Evolutionary conservation across 2,329 filamentous ascomycete genomes (phyloP).

Genomic region (Penicillium sp.): DNA sequence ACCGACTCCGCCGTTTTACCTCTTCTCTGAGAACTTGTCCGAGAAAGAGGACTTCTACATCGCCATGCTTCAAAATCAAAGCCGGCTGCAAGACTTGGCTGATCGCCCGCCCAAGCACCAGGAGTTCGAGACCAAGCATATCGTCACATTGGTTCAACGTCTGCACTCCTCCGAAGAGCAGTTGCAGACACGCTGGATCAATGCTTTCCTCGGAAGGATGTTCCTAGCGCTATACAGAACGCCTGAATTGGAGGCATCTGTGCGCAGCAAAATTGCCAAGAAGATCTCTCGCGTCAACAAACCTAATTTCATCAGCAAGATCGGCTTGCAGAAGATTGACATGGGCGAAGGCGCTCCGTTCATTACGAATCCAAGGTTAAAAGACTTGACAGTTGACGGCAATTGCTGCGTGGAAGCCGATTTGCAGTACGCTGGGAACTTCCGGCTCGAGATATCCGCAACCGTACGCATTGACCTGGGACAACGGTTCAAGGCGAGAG

Average conservation of each 20-base stretch:
- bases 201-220: constrained; percentile 80
- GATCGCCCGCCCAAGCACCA: constrained; percentile 64
- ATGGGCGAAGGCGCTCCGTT: constrained; percentile 83
- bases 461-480: constrained; percentile 89
- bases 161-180: constrained; percentile 91
- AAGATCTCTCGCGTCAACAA: constrained; percentile 94
- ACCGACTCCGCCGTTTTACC: constrained; percentile 76
- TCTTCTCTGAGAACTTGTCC: constrained; percentile 93
- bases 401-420: constrained; percentile 85
- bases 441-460: constrained; percentile 85
- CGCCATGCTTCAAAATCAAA: constrained; percentile 78
- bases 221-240: constrained; percentile 89
- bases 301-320: constrained; percentile 80
- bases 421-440: constrained; percentile 82
- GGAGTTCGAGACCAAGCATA: constrained; percentile 76
- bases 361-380: constrained; percentile 82
- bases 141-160: constrained; percentile 83
- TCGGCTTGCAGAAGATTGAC: constrained; percentile 77
- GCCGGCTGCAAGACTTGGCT: constrained; percentile 58
- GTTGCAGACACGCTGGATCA: constrained; percentile 85
- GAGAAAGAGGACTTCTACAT: constrained; percentile 99
- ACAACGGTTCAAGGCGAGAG: constrained; percentile 78
- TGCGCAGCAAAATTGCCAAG: constrained; percentile 84
- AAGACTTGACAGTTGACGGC: constrained; percentile 85
- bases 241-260: constrained; percentile 69